Percentiles rank a stretch among this genome's conserved stretches.
Conservation (phyloP, 108 stramenopile species). For the Discostella stelligeroides region DNA sequence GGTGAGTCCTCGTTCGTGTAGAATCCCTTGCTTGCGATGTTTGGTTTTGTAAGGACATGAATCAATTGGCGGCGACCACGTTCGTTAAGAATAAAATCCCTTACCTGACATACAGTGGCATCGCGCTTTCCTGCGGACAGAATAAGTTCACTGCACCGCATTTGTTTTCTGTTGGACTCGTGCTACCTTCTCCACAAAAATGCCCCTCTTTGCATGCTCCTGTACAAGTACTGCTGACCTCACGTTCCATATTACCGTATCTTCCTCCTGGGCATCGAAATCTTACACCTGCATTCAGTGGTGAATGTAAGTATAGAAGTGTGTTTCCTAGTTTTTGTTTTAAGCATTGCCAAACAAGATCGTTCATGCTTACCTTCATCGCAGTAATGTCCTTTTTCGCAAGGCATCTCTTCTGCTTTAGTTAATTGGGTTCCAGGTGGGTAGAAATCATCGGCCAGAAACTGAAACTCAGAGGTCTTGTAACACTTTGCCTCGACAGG, state of each 20-base stretch:
- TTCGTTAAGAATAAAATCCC: neutral
- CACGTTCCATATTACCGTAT: conserved; percentile 24
- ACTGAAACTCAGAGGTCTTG: conserved; percentile 5
- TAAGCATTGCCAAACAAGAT: neutral
- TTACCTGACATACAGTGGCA: conserved; percentile 34
- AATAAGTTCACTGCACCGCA: conserved; percentile 39
- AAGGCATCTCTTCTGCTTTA: conserved; percentile 16
- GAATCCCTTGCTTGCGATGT: conserved; percentile 20
- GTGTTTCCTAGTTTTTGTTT: neutral
- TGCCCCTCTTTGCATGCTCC: conserved; percentile 33
- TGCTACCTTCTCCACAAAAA: conserved; percentile 34
- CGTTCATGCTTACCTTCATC: conserved; percentile 16
- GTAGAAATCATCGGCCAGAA: conserved; percentile 22
- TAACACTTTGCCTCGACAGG: conserved; percentile 8
- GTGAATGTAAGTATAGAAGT: neutral
- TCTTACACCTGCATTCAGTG: conserved; percentile 7
- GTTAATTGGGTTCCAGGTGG: conserved; percentile 30
- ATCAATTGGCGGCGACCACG: neutral
- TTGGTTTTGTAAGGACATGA: neutral
- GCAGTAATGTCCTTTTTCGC: conserved; percentile 34
- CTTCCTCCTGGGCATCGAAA: conserved; percentile 33
- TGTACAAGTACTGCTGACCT: conserved; percentile 16
- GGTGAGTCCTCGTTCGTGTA: conserved; percentile 36
- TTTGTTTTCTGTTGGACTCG: conserved; percentile 29
- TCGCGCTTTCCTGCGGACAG: conserved; percentile 26